phyloP scores from a whole-genome alignment of 371 early-diverging fungal genomes.

The Lichtheimia ramosa region DNA sequence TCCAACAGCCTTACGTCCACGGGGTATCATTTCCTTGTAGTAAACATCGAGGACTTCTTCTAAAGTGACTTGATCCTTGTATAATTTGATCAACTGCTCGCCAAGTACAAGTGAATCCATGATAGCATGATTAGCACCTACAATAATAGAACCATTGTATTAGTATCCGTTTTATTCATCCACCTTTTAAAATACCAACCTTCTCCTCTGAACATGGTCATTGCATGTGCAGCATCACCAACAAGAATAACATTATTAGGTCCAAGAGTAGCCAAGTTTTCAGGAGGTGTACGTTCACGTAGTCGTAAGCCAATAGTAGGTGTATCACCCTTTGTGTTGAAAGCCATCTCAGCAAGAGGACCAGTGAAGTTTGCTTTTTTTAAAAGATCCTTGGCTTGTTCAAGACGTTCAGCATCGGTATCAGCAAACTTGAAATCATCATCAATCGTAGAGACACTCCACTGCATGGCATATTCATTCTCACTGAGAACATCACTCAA shows the following conservation, averaged over 20 bases:
- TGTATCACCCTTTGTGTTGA: not conserved
- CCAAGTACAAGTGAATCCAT: slow-evolving; percentile 24
- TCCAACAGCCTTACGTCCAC: slow-evolving; percentile 23
- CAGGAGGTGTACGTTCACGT: slow-evolving; percentile 18
- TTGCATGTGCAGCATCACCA: slow-evolving; percentile 25
- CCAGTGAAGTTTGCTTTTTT: not conserved
- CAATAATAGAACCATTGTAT: not conserved
- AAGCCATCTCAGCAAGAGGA: not conserved
- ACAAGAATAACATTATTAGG: slow-evolving; percentile 12
- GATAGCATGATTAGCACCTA: slow-evolving; percentile 43
- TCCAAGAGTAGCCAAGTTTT: not conserved
- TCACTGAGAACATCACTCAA: not conserved
- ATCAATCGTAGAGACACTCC: slow-evolving; percentile 1
- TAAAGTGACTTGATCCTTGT: slow-evolving; percentile 14
- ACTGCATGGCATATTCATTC: not conserved
- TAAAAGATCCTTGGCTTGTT: slow-evolving; percentile 12
- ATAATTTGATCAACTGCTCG: slow-evolving; percentile 7
- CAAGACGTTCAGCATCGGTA: slow-evolving; percentile 6
- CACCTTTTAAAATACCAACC: slow-evolving; percentile 2
- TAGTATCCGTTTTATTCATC: not conserved
- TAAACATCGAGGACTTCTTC: slow-evolving; percentile 21
- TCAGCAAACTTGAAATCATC: not conserved
- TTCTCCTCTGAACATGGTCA: slow-evolving; percentile 26
- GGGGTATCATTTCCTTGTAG: slow-evolving; percentile 23
- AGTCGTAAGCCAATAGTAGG: not conserved